Conservation (phyloP, 2,329 filamentous ascomycete genomes). For the Aureobasidium sp. region DNA sequence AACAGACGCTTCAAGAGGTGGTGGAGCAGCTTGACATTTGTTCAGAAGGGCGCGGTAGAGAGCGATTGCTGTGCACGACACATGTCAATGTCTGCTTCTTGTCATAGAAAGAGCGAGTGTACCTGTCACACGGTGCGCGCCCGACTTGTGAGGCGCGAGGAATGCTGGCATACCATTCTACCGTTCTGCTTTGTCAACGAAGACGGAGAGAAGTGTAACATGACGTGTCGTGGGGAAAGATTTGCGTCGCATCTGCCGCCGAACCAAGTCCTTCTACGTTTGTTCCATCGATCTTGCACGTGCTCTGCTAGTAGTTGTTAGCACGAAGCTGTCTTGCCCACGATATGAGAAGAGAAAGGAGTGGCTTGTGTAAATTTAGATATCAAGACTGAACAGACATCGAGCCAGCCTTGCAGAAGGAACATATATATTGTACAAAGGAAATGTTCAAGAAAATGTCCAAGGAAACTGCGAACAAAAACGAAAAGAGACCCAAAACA, state of each 20-base stretch:
- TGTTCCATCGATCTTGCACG: not conserved
- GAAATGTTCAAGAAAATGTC: not conserved
- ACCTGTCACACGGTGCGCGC: conserved; percentile 46
- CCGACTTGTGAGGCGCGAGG: conserved; percentile 38
- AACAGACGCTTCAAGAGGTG: not conserved
- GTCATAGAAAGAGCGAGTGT: conserved; percentile 13
- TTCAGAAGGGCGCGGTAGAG: conserved; percentile 62
- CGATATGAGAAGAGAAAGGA: not conserved
- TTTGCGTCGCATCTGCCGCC: not conserved
- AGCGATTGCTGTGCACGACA: conserved; percentile 46
- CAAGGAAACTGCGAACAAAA: not conserved
- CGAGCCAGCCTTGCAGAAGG: not conserved
- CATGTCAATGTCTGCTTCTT: not conserved
- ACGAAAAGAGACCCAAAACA: not conserved
- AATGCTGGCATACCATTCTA: conserved; percentile 21
- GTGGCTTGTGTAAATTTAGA: no score
- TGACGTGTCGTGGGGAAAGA: not conserved
- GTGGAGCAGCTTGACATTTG: conserved; percentile 23
- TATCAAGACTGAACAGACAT: not conserved
- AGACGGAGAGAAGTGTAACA: not conserved
- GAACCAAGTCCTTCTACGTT: not conserved
- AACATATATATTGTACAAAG: not conserved
- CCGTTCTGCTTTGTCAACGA: not conserved
- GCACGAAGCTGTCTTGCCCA: not conserved
- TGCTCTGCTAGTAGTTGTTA: not conserved